Conservation (phyloP, 2,329 filamentous ascomycete genomes). For the Lithohypha guttulata region DNA sequence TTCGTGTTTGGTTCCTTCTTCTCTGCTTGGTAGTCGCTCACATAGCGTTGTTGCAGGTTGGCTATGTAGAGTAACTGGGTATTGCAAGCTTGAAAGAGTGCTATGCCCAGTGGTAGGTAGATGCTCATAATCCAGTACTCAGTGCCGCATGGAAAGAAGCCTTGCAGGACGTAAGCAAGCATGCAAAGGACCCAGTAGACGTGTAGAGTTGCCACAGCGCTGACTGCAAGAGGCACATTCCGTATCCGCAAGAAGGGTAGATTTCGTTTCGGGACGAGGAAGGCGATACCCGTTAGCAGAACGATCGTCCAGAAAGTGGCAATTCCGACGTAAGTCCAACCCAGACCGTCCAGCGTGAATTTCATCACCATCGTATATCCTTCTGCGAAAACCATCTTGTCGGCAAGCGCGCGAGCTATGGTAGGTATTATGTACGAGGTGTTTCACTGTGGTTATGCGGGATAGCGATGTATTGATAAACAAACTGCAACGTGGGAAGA, state of each 20-base stretch:
- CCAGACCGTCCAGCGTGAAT: slow-evolving; percentile 21
- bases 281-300: slow-evolving; percentile 25
- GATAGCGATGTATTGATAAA: background rate
- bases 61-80: slow-evolving; percentile 50
- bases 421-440: slow-evolving; percentile 5
- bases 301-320: slow-evolving; percentile 26
- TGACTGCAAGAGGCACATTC: slow-evolving; percentile 28
- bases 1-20: slow-evolving; percentile 15
- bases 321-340: slow-evolving; percentile 19
- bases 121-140: slow-evolving; percentile 60
- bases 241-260: slow-evolving; percentile 30
- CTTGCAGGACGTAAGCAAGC: slow-evolving; percentile 28
- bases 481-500: slow-evolving; percentile 3
- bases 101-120: slow-evolving; percentile 54
- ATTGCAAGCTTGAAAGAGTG: slow-evolving; percentile 55
- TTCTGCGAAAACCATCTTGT: slow-evolving; percentile 9
- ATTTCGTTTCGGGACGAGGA: slow-evolving; percentile 26
- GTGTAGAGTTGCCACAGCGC: slow-evolving; percentile 30
- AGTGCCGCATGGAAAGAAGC: slow-evolving; percentile 37
- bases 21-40: slow-evolving; percentile 7
- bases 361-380: slow-evolving; percentile 19
- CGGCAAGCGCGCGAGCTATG: background rate
- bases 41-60: slow-evolving; percentile 37
- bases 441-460: background rate
- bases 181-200: slow-evolving; percentile 29